Base-by-base conservation (phyloP, 495 filamentous ascomycete genomes). In the Hamigera avellanea region DNA sequence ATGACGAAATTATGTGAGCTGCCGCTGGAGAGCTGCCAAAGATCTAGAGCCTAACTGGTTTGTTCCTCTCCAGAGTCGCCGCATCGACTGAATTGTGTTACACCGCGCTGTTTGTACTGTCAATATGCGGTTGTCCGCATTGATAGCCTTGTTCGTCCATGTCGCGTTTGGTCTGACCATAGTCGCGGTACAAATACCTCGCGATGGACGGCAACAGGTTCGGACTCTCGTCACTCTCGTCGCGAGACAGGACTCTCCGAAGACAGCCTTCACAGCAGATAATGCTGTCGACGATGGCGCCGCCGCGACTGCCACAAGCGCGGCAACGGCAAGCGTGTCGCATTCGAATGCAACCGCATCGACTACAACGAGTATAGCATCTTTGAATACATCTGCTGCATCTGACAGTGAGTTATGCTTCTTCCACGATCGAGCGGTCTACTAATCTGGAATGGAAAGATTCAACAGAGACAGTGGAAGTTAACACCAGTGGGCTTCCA, bases 401-500 rank as follows among this genome's bases (percentile, higher is more conserved):
- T 44, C 37, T 7, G 32, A 44, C 3, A 38, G 47, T 39, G 26
- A 49, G 39, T 45, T 37, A n/a, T 1, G 39, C 45, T 1, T 36
- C 50, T 14, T 44, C 45, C 19, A 51, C 28, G 43, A 50, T 14
- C 41, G 39, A 25, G 25, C 47, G 31, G 6, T 14, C 25, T 28
- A 26, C 3, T 31, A 13, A 37, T 17, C 14, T 12, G 39, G 19
- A 29, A 4, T 12, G 33, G 28, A 37, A 47, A 21, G 49, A 56
- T 41, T 41, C 21, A 19, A 41, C 32, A 8, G 51, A 49, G 13
- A 33, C 49, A 30, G n/a, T n/a, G n/a, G n/a, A n/a, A n/a, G n/a
- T 42, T 40, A 6, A 49, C 53, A 14, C 40, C 48, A 0, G 52
- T 25, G 49, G 45, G 32, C 69, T 95, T 16, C 89, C 89, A 0